Base-by-base conservation (phyloP, 108 stramenopile genomes). In the Craspedostauros australis region DNA sequence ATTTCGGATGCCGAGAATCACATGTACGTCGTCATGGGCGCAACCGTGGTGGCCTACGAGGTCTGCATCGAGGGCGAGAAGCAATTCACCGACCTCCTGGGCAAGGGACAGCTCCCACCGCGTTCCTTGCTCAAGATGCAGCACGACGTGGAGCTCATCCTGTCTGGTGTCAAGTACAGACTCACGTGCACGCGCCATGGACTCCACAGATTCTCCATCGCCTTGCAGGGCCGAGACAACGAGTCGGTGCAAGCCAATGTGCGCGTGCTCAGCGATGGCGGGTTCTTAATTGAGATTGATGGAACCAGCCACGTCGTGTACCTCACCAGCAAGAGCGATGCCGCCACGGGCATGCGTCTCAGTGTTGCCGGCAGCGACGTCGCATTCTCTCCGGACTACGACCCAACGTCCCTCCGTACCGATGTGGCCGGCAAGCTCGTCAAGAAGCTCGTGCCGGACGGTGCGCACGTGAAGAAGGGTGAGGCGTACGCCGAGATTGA, bases 391-490 rank as follows among this genome's bases (percentile, higher is more conserved):
- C 88, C 91, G 27, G 96, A 97, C 57, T 98, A 98, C 47, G 96
- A 99, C 65, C 98, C 98, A 22, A 77, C 96, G 5, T 86, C 91
- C 16, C 70, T 99, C 15, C 75, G 87, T 30, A 91, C 95, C 0
- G 90, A 94, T 59, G 93, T 96, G 29, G 96, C 95, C 0, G 98
- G 98, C 24, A 99, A 99, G 70, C 77, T 99, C 20, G 93, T 94
- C 45, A 92, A 95, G 68, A 86, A 81, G 61, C 80, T 99, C 29
- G 94, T 96, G 29, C 73, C 86, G 2, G 94, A 97, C 52, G 95
- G 95, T 14, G 62, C 91, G n/a, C 82, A 80, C 39, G 78, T 95
- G 4, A 81, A 83, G 50, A 90, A 92, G 62, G 94, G 95, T 0
- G 79, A 89, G 39, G 63, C 80, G 1, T 99, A 95, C 55, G 94